These are phyloP conservation scores for Mucor indicus DNA, from an alignment of 371 early-diverging fungal species.

Conservation along the genomic window DNA sequence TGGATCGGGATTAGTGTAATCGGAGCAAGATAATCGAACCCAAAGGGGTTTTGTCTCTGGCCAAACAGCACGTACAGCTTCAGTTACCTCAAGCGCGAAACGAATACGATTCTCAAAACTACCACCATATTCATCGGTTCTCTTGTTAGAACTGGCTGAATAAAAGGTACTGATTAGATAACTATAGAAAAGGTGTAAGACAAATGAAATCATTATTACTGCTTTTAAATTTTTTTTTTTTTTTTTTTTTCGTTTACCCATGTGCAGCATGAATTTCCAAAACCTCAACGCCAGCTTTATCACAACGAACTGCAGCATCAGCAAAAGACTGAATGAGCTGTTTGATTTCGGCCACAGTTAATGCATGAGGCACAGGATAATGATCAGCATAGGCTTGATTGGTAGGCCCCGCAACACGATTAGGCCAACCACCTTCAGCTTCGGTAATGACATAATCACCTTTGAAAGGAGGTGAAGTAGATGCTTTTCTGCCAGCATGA, in stretches of 20 bases:
- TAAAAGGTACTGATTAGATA: conserved; percentile 80
- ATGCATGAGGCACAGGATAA: conserved; percentile 54
- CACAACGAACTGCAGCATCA: conserved; percentile 68
- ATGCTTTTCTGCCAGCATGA: conserved; percentile 84
- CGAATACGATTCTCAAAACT: conserved; percentile 74
- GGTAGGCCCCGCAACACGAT: conserved; percentile 72
- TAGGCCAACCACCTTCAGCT: conserved; percentile 82
- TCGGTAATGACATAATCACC: conserved; percentile 53
- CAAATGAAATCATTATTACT: conserved; percentile 52
- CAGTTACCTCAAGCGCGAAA: conserved; percentile 60
- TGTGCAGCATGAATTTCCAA: conserved; percentile 84
- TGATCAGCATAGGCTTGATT: conserved; percentile 46
- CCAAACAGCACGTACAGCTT: conserved; percentile 68
- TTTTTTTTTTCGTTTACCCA: conserved; percentile 62
- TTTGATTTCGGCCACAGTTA: conserved; percentile 64
- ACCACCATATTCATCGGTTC: conserved; percentile 85
- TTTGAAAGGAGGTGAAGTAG: conserved; percentile 68
- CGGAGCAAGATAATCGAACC: conserved; percentile 74
- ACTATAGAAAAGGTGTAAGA: conserved; percentile 76
- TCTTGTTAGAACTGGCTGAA: conserved; percentile 75
- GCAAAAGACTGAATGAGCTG: conserved; percentile 60
- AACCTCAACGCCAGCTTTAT: conserved; percentile 80
- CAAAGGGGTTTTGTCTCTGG: conserved; percentile 78
- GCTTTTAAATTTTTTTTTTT: conserved; percentile 73
- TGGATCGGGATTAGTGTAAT: conserved; percentile 46